Evolutionary conservation across 306 rosid genomes (phyloP).

Genomic region (Prunus dulcis): DNA sequence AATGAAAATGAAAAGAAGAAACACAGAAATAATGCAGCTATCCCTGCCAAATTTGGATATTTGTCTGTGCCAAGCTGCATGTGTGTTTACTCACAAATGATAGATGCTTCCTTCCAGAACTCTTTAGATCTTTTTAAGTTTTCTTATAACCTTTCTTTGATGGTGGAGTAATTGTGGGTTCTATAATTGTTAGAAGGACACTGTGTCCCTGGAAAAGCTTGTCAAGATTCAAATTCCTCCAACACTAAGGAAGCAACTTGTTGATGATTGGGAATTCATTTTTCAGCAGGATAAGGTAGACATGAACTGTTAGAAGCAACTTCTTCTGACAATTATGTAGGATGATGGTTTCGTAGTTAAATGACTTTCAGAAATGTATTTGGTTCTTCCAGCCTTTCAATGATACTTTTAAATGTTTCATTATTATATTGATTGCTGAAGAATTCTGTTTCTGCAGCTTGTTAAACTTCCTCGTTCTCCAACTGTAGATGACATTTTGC

Average conservation of each 20-base stretch:
- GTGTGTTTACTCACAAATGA: not conserved
- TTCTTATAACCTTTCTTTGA: not conserved
- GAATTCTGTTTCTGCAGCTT: conserved; percentile 51
- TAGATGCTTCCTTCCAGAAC: conserved; percentile 2
- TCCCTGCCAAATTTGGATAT: not conserved
- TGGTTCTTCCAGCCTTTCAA: conserved; percentile 11
- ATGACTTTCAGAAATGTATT: not conserved
- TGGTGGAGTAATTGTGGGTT: conserved; percentile 28
- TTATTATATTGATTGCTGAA: conserved; percentile 20
- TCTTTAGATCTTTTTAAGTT: not conserved
- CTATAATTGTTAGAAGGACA: conserved; percentile 62
- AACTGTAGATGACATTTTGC: conserved; percentile 84
- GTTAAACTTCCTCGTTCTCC: conserved; percentile 98
- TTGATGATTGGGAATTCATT: conserved; percentile 89
- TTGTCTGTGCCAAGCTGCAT: conserved; percentile 1
- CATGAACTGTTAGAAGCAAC: conserved; percentile 19
- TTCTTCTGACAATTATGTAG: not conserved
- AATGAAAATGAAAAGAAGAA: not conserved
- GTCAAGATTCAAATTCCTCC: conserved; percentile 94
- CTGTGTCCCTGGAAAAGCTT: conserved; percentile 60
- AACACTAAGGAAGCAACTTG: conserved; percentile 86
- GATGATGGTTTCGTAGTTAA: not conserved
- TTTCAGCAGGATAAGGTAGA: conserved; percentile 86
- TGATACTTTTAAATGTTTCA: conserved; percentile 3
- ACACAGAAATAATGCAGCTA: not conserved